A percentile compares a stretch with the other conserved stretches of the same genome.
Conservation (phyloP, 805 yeast genomes). For the Wickerhamiella azymoides region DNA sequence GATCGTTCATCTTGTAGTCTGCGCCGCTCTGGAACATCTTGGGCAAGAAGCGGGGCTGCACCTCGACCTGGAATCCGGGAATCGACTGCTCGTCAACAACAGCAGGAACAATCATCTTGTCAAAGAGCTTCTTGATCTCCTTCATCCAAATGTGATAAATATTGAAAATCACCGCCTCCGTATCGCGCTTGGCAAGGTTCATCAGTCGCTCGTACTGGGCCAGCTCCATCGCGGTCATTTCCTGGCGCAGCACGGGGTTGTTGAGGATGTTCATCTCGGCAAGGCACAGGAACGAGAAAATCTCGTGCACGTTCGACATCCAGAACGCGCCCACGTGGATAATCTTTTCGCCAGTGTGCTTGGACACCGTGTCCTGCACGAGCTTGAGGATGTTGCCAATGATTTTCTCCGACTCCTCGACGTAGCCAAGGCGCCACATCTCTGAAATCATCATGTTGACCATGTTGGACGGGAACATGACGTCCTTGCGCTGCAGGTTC, state of each 20-base stretch:
- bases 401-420: slow-evolving; percentile 81
- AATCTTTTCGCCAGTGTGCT: slow-evolving; percentile 72
- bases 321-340: slow-evolving; percentile 92
- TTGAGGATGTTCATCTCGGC: slow-evolving; percentile 87
- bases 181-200: slow-evolving; percentile 84
- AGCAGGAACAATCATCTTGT: slow-evolving; percentile 87
- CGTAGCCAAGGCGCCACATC: slow-evolving; percentile 95
- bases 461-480: slow-evolving; percentile 89
- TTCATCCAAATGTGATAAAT: slow-evolving; percentile 96
- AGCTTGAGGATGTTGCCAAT: slow-evolving; percentile 78
- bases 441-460: slow-evolving; percentile 83
- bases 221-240: slow-evolving; percentile 81
- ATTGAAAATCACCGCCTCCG: slow-evolving; percentile 83
- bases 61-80: slow-evolving; percentile 90
- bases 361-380: slow-evolving; percentile 70
- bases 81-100: slow-evolving; percentile 87
- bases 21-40: slow-evolving; percentile 57
- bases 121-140: slow-evolving; percentile 79
- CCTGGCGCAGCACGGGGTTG: slow-evolving; percentile 63
- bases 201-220: slow-evolving; percentile 80
- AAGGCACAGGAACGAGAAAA: slow-evolving; percentile 84
- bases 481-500: slow-evolving; percentile 74
- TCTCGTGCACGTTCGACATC: slow-evolving; percentile 91
- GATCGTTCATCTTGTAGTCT: slow-evolving; percentile 86
- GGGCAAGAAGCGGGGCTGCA: slow-evolving; percentile 63